These are phyloP conservation scores for Xylariaceae sp. DNA, from an alignment of 2,329 filamentous ascomycete species.

Conservation along the genomic window DNA sequence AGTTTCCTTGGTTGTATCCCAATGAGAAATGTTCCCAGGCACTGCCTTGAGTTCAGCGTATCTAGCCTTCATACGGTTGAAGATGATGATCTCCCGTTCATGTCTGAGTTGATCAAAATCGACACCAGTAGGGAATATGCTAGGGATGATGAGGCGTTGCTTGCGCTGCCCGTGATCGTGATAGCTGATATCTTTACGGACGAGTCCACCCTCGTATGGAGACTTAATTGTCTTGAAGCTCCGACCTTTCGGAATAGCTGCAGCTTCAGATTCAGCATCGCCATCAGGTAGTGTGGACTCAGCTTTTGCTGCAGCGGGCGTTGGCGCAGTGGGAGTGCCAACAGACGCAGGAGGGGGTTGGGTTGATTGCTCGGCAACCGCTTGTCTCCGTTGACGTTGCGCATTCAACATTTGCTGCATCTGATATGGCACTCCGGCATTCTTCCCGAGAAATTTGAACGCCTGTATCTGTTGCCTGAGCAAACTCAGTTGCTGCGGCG, in stretches of 20 bases:
- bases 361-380: constrained; percentile 53
- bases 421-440: constrained; percentile 74
- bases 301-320: constrained; percentile 37
- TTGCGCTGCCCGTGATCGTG: constrained; percentile 75
- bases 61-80: constrained; percentile 85
- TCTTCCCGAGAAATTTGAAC: constrained; percentile 88
- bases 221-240: constrained; percentile 75
- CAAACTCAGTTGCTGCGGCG: constrained; percentile 75
- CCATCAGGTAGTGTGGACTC: constrained; percentile 39
- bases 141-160: constrained; percentile 79
- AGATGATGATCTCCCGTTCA: constrained; percentile 84
- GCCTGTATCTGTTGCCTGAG: constrained; percentile 86
- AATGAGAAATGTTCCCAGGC: constrained; percentile 82
- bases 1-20: constrained; percentile 74
- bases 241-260: constrained; percentile 44
- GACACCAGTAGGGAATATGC: constrained; percentile 84
- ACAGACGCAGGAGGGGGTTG: constrained; percentile 41
- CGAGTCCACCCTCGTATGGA: constrained; percentile 63
- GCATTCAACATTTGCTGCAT: constrained; percentile 85
- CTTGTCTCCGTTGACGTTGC: constrained; percentile 67
- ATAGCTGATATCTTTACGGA: constrained; percentile 70
- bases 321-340: constrained; percentile 47
- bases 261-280: constrained; percentile 36
- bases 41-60: constrained; percentile 82
- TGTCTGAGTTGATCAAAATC: constrained; percentile 85